Percentiles rank a stretch among this genome's conserved stretches.
Evolutionary conservation across 2,329 filamentous ascomycete genomes (phyloP).

Genomic region (Xylaria multiplex): DNA sequence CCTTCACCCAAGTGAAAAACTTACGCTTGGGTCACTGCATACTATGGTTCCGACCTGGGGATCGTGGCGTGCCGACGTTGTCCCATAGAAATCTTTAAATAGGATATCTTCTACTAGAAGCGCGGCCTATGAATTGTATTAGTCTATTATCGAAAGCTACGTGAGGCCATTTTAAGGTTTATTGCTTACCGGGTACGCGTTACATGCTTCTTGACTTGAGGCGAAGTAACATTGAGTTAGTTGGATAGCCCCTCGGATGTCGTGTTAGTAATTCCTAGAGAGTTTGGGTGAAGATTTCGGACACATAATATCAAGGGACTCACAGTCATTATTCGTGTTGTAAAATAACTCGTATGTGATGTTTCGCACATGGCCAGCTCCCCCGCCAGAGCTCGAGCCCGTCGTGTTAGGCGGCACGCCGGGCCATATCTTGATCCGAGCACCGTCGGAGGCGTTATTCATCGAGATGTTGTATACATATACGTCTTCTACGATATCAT

Average conservation of each 20-base stretch:
- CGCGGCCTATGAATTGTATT: conserved; percentile 46
- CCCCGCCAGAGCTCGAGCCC: conserved; percentile 68
- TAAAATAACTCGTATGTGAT: conserved; percentile 68
- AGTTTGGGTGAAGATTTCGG: too few relatives aligned
- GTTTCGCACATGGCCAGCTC: conserved; percentile 68
- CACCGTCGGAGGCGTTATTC: conserved; percentile 64
- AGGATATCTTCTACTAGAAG: conserved; percentile 64
- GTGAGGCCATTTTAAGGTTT: conserved; percentile 3
- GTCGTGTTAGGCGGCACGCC: conserved; percentile 53
- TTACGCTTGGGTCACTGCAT: conserved; percentile 39
- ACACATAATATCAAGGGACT: neutral
- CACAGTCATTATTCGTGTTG: conserved; percentile 67
- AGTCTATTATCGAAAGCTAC: neutral
- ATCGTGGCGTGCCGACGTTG: conserved; percentile 49
- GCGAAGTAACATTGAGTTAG: conserved; percentile 37
- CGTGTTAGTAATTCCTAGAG: neutral
- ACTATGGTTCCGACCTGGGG: conserved; percentile 35
- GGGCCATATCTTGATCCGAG: conserved; percentile 73
- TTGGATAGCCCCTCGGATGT: conserved; percentile 31
- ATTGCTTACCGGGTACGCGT: conserved; percentile 43
- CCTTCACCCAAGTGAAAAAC: neutral
- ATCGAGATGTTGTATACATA: conserved; percentile 61
- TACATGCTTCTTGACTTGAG: conserved; percentile 32
- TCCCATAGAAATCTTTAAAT: conserved; percentile 64
- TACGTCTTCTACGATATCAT: conserved; percentile 69